Percentiles rank a stretch among this genome's conserved stretches.
Evolutionary conservation across 2,329 filamentous ascomycete species (phyloP).

Genomic region (Fusarium denticulatum): DNA sequence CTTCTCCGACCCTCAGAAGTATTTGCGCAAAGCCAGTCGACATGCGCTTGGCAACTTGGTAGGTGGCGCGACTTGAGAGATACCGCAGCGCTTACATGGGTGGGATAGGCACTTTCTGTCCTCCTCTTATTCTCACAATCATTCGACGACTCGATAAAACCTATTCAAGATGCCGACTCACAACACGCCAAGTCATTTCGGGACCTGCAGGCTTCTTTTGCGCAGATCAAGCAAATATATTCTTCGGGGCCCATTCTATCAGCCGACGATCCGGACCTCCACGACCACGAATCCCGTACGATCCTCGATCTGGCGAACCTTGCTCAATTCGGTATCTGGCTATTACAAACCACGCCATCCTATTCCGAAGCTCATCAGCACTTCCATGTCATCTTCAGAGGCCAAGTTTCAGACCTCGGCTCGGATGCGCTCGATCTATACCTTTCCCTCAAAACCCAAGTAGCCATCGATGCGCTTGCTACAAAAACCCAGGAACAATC

Average conservation of each 20-base stretch:
- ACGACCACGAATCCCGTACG: conserved; percentile 47
- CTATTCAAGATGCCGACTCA: conserved; percentile 48
- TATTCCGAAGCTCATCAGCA: conserved; percentile 56
- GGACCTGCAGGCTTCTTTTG: conserved; percentile 47
- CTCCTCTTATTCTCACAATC: conserved; percentile 52
- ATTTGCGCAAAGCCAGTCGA: conserved; percentile 51
- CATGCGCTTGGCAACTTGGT: conserved; percentile 55
- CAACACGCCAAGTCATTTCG: conserved; percentile 48
- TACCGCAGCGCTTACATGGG: conserved; percentile 22
- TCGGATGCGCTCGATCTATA: conserved; percentile 56
- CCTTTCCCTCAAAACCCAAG: conserved; percentile 59
- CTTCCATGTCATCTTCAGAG: conserved; percentile 57
- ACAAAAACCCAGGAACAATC: conserved; percentile 59
- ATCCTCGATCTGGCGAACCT: conserved; percentile 60
- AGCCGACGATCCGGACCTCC: conserved; percentile 48
- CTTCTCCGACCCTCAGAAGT: conserved; percentile 50
- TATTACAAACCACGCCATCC: conserved; percentile 52
- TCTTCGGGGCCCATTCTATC: conserved; percentile 47
- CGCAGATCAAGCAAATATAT: conserved; percentile 49
- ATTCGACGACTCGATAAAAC: conserved; percentile 49
- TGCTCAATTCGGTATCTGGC: conserved; percentile 56
- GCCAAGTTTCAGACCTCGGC: conserved; percentile 57
- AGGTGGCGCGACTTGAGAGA: conserved; percentile 35
- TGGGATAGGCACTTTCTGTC: conserved; percentile 50
- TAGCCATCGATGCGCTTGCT: conserved; percentile 64